Evolutionary conservation across 257 asterid genomes (phyloP).

Genomic region (Haberlea rhodopensis): DNA sequence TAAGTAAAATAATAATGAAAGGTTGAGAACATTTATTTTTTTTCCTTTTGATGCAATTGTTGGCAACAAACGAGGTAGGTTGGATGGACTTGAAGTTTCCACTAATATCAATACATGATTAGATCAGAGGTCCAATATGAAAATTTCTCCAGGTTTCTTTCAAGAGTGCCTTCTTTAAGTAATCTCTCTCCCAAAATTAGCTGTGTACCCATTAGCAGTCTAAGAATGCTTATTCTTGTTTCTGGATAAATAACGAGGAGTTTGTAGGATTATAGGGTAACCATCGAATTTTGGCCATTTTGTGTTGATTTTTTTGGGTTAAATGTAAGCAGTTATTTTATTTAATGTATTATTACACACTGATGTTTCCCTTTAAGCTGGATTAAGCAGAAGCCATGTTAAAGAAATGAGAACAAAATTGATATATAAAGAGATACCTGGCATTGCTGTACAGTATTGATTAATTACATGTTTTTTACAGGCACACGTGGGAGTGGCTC

Average conservation of each 20-base stretch:
- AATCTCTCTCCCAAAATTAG: neutral
- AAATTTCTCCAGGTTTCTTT: neutral
- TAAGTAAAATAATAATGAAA: neutral
- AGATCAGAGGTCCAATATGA: neutral
- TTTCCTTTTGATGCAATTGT: neutral
- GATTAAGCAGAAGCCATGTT: neutral
- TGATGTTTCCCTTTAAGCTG: neutral
- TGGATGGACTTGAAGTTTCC: neutral
- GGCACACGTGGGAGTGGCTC: conserved; percentile 97
- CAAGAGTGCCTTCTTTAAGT: neutral
- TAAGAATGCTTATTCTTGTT: neutral
- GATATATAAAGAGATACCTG: neutral
- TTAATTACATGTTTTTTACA: conserved; percentile 30
- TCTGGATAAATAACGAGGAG: neutral
- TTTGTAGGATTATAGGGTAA: neutral
- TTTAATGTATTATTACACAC: neutral
- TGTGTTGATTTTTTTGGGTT: no score
- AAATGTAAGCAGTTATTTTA: no score
- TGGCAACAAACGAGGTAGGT: neutral
- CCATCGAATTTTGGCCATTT: neutral
- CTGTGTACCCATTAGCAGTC: neutral
- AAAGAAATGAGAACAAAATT: neutral
- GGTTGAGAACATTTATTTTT: neutral
- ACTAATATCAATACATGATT: no score
- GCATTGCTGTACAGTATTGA: no score